Evolutionary conservation across 176 grass and related monocot genomes (phyloP).

Genomic region (Miscanthus lutarioriparius): DNA sequence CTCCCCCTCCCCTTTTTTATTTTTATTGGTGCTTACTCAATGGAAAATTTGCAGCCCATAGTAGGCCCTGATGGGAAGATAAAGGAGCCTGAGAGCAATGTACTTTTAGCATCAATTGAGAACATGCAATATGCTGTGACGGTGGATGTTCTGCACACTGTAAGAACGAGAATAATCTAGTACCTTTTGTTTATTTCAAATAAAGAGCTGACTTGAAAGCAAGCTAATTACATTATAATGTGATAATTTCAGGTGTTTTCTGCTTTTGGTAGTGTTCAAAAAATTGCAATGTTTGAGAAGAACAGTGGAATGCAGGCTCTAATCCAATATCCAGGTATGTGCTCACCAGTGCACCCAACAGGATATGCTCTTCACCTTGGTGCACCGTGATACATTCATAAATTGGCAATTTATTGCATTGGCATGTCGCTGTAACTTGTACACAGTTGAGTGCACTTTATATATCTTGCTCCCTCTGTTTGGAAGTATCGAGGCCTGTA

Average conservation of each 20-base stretch:
- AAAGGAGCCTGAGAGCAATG: slow-evolving; percentile 83
- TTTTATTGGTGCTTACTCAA: slow-evolving; percentile 18
- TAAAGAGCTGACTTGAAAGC: not conserved
- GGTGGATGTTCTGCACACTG: slow-evolving; percentile 92
- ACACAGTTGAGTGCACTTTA: not conserved
- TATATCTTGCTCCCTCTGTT: not conserved
- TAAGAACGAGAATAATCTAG: slow-evolving; percentile 41
- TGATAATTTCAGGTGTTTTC: slow-evolving; percentile 84
- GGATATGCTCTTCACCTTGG: slow-evolving; percentile 15
- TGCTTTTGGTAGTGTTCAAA: slow-evolving; percentile 86
- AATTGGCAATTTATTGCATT: slow-evolving; percentile 12
- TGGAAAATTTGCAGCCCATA: slow-evolving; percentile 53
- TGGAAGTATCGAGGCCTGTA: not conserved
- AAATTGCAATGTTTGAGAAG: slow-evolving; percentile 99
- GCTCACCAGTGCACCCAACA: not conserved
- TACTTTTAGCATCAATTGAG: slow-evolving; percentile 90
- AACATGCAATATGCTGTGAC: slow-evolving; percentile 97
- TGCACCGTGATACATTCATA: not conserved
- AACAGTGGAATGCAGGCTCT: slow-evolving; percentile 93
- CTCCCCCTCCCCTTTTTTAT: not conserved
- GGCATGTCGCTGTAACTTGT: slow-evolving; percentile 8
- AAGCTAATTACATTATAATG: slow-evolving; percentile 25
- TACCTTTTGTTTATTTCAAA: not conserved
- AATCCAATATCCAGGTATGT: slow-evolving; percentile 89
- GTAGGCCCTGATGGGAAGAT: slow-evolving; percentile 81